A percentile compares a stretch with the other conserved stretches of the same genome.
Conservation (phyloP, 2,329 filamentous ascomycete species). For the Nigrospora oryzae region DNA sequence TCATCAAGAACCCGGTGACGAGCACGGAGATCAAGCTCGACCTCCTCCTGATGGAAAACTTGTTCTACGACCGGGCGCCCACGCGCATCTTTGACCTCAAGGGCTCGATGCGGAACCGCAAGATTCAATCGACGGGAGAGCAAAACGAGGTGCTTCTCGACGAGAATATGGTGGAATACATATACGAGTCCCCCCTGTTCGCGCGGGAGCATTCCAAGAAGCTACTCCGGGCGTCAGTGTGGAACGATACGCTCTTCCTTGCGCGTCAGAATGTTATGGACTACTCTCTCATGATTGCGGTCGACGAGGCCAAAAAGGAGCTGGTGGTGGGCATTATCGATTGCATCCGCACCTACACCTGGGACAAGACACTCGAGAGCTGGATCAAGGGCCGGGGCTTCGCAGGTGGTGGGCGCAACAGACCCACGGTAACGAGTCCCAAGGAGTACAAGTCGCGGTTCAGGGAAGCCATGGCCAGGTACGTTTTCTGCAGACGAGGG, state of each 20-base stretch:
- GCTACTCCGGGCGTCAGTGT: slow-evolving; percentile 81
- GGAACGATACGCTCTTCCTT: slow-evolving; percentile 95
- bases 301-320: slow-evolving; percentile 83
- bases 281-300: slow-evolving; percentile 96
- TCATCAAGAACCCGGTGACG: slow-evolving; percentile 89
- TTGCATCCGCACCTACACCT: slow-evolving; percentile 96
- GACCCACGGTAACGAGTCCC: slow-evolving; percentile 91
- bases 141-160: slow-evolving; percentile 94
- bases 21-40: slow-evolving; percentile 93
- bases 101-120: slow-evolving; percentile 96
- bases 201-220: slow-evolving; percentile 95
- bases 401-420: slow-evolving; percentile 65
- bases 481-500: slow-evolving; percentile 14
- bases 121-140: slow-evolving; percentile 91
- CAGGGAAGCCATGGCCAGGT: slow-evolving; percentile 91
- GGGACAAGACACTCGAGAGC: slow-evolving; percentile 99
- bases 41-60: slow-evolving; percentile 90
- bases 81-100: slow-evolving; percentile 93
- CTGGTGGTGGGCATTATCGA: slow-evolving; percentile 97
- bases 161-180: slow-evolving; percentile 98
- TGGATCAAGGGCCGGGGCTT: slow-evolving; percentile 98
- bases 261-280: slow-evolving; percentile 98
- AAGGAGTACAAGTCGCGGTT: slow-evolving; percentile 97
- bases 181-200: slow-evolving; percentile 94
- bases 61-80: slow-evolving; percentile 90